Base-by-base conservation (phyloP, 140 eudicot species). In the Oenanthe javanica region DNA sequence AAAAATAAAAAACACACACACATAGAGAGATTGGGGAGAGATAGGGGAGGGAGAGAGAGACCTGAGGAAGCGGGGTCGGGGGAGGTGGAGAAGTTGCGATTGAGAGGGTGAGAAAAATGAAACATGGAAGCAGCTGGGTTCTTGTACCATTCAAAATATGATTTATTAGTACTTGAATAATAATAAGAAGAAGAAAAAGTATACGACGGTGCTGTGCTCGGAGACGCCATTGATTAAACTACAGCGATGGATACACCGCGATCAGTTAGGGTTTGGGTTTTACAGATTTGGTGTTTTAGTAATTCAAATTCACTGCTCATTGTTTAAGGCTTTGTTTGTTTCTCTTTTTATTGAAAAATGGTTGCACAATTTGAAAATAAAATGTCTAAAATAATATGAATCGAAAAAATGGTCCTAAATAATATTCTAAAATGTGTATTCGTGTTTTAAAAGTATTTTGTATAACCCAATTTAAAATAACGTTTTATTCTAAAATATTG, bases 41-140 rank as follows among this genome's bases (percentile, higher is more conserved):
- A 6, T 36, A 61, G 69, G 1, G 69, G 18, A 0, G 40, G 48
- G 36, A 12, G 43, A 13, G 36, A 47, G 23, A 25, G 15, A 47
- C 78, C 78, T 47, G 78, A 23, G 42, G 59, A 43, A 72, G 75
- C 75, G 14, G 74, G 21, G 31, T 31, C 31, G 1, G 31, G 31
- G 73, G 46, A 19, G 57, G 77, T 45, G 42, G 77, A 74, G 52
- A 7, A 47, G 10, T 74, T 74, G 57, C 43, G 78, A 74, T 47
- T n/a, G 57, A 47, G 47, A 12, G 52, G 78, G 78, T 13, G 59
- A 23, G 59, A 47, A 23, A 47, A 74, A 1, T 72, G 52, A 45
- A 72, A 45, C 76, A 71, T 40, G 42, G 78, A 10, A 47, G 38
- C 78, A 47, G 59, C 57, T 2, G 78, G 59, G 18, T 45, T 74